These are phyloP conservation scores for Sporothrix sp. DNA, from an alignment of 2,329 filamentous ascomycete species.

Conservation along the genomic window DNA sequence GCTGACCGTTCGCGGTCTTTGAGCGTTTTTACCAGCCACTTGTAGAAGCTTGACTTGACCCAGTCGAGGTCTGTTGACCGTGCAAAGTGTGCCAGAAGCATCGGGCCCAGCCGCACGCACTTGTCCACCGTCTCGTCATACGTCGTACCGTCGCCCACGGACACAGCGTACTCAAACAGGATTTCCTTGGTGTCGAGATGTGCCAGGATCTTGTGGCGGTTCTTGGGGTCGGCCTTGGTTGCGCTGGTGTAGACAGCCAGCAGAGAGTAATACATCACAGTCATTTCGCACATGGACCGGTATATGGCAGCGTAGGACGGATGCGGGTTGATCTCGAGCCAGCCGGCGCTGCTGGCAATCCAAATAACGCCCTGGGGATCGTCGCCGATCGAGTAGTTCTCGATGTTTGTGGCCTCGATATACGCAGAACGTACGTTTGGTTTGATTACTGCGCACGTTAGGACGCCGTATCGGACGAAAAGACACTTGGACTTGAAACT, in stretches of 20 bases:
- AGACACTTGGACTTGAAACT: slow-evolving; percentile 22
- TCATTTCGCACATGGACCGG: slow-evolving; percentile 51
- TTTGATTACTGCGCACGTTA: slow-evolving; percentile 28
- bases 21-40: slow-evolving; percentile 35
- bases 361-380: slow-evolving; percentile 51
- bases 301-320: slow-evolving; percentile 46
- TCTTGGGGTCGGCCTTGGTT: slow-evolving; percentile 23
- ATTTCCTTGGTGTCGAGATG: slow-evolving; percentile 24
- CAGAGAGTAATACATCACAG: slow-evolving; percentile 54
- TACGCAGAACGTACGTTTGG: slow-evolving; percentile 25
- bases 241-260: slow-evolving; percentile 42
- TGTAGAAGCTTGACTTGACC: slow-evolving; percentile 37
- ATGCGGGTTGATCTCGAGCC: slow-evolving; percentile 58
- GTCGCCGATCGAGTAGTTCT: slow-evolving; percentile 51
- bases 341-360: slow-evolving; percentile 55
- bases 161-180: slow-evolving; percentile 40
- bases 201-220: slow-evolving; percentile 25
- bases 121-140: slow-evolving; percentile 38
- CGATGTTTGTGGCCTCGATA: slow-evolving; percentile 42
- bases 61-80: slow-evolving; percentile 34
- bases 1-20: slow-evolving; percentile 21
- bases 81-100: slow-evolving; percentile 43
- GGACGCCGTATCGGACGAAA: no score
- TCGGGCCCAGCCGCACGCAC: slow-evolving; percentile 39
- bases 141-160: slow-evolving; percentile 42